Evolutionary conservation across 805 yeast species (phyloP).

Genomic region (Debaryomyces prosopidis): DNA sequence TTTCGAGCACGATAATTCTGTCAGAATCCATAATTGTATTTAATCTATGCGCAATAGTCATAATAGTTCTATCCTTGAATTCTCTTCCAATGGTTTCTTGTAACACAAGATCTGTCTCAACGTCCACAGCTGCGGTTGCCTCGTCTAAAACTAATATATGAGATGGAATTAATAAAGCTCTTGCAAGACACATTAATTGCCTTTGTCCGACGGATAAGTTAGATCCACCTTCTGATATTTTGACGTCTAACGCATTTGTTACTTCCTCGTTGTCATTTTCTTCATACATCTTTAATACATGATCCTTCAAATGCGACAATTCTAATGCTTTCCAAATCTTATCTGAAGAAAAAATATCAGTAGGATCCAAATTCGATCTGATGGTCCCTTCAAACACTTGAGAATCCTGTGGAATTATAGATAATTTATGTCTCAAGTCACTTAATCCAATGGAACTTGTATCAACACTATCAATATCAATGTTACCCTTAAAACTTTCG

Average conservation of each 20-base stretch:
- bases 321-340: conserved; percentile 44
- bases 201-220: conserved; percentile 55
- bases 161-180: conserved; percentile 66
- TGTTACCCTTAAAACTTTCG: conserved; percentile 38
- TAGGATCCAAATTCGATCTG: conserved; percentile 43
- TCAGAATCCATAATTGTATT: conserved; percentile 84
- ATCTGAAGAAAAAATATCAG: conserved; percentile 33
- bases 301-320: conserved; percentile 43
- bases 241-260: conserved; percentile 32
- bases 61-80: conserved; percentile 72
- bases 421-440: conserved; percentile 43
- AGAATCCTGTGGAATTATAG: conserved; percentile 48
- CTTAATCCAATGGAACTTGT: conserved; percentile 39
- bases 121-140: conserved; percentile 89
- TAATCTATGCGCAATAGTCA: conserved; percentile 83
- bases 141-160: conserved; percentile 72
- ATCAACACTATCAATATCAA: conserved; percentile 34
- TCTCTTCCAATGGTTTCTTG: conserved; percentile 78
- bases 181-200: conserved; percentile 70
- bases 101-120: conserved; percentile 74
- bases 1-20: conserved; percentile 70
- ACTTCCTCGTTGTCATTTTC: conserved; percentile 28
- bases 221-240: conserved; percentile 45
- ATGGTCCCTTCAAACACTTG: conserved; percentile 47
- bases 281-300: conserved; percentile 37